Conservation (phyloP, 78 protist species). For the Emiliania huxleyi region DNA sequence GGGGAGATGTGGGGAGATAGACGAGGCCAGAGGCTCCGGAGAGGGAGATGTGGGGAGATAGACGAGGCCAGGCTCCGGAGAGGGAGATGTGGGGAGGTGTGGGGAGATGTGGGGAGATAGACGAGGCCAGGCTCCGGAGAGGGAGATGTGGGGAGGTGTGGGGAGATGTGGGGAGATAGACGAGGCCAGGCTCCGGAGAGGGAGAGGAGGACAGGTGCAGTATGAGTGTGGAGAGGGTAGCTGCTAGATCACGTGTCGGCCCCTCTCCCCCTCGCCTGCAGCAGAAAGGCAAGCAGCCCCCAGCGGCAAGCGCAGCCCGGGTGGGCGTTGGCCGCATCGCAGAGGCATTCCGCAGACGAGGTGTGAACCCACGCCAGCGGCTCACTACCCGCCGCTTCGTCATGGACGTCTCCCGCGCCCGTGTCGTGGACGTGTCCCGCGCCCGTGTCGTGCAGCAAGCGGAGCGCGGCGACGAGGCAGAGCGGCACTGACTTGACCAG, state of each 20-base stretch:
- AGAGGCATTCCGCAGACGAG: background rate
- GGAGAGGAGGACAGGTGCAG: too few relatives aligned
- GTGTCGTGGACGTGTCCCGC: background rate
- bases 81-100: too few relatives aligned
- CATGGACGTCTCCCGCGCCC: background rate
- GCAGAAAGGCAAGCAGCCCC: background rate
- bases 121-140: too few relatives aligned
- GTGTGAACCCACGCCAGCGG: background rate
- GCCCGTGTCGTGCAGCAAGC: background rate
- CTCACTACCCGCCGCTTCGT: background rate
- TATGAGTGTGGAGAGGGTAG: background rate
- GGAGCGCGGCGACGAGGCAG: background rate
- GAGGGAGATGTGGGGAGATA: too few relatives aligned
- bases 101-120: too few relatives aligned
- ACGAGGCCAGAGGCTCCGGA: too few relatives aligned
- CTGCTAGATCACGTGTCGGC: background rate
- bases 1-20: too few relatives aligned
- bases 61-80: too few relatives aligned
- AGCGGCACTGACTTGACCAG: background rate
- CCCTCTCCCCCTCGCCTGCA: background rate
- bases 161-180: too few relatives aligned
- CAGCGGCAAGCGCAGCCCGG: background rate
- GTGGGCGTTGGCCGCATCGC: background rate
- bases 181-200: too few relatives aligned
- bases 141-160: too few relatives aligned